A percentile compares a stretch with the other conserved stretches of the same genome.
Conservation (phyloP, 106 monocot species). For the Chionographis japonica region DNA sequence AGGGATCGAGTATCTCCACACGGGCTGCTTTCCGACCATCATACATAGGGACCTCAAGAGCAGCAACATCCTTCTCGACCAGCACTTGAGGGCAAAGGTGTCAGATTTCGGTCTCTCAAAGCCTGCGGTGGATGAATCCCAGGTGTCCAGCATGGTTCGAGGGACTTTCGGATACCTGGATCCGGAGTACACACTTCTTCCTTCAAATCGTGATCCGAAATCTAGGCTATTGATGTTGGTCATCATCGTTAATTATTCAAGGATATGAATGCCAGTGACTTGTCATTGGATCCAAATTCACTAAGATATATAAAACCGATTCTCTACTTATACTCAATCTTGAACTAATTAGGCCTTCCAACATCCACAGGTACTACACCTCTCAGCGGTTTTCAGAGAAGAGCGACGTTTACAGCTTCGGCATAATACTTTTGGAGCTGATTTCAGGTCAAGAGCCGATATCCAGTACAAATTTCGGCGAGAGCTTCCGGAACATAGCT, state of each 20-base stretch:
- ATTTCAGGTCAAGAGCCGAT: constrained; percentile 65
- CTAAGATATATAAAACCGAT: too few relatives aligned
- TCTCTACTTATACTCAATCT: background rate
- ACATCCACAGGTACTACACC: constrained; percentile 31
- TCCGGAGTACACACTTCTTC: constrained; percentile 35
- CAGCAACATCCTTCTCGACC: constrained; percentile 69
- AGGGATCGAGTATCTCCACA: constrained; percentile 76
- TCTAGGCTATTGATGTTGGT: background rate
- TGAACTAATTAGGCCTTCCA: background rate
- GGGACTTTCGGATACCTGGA: constrained; percentile 67
- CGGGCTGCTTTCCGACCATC: constrained; percentile 56
- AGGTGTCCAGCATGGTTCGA: constrained; percentile 54
- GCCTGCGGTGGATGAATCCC: constrained; percentile 32
- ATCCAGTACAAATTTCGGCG: constrained; percentile 45
- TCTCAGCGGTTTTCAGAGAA: constrained; percentile 39
- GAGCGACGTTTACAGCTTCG: constrained; percentile 51
- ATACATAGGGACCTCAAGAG: constrained; percentile 74
- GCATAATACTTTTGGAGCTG: constrained; percentile 40
- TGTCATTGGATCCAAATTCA: too few relatives aligned
- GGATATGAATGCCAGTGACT: too few relatives aligned
- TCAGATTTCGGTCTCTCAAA: constrained; percentile 75
- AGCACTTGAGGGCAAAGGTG: constrained; percentile 68
- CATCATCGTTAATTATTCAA: background rate
- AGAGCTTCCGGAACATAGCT: constrained; percentile 47
- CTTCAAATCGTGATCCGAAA: background rate